Conservation (phyloP, 2,329 filamentous ascomycete genomes). For the Chrysoporthe cubensis region DNA sequence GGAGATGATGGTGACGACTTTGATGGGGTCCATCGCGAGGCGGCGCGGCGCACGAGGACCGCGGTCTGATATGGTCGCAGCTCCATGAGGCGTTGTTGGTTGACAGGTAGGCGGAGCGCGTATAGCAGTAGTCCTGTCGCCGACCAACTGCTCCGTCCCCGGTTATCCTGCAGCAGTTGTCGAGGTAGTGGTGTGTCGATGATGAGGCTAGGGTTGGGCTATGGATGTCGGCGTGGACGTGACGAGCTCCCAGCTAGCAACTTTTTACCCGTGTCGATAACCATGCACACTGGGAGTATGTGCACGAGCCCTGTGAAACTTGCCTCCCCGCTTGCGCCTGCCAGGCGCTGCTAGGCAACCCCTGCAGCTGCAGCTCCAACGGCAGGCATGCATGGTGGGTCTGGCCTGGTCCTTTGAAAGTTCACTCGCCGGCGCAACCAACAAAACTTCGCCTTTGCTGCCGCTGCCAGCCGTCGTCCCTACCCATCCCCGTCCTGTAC, state of each 20-base stretch:
- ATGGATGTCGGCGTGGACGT: background rate
- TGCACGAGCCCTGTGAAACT: background rate
- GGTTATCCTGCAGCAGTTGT: background rate
- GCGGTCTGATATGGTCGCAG: constrained; percentile 23
- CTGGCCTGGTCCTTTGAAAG: background rate
- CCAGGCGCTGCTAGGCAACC: background rate
- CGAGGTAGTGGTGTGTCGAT: constrained; percentile 9
- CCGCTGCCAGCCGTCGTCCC: background rate
- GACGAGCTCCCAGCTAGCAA: background rate
- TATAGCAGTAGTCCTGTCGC: background rate
- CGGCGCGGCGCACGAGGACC: constrained; percentile 24
- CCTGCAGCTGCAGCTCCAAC: background rate
- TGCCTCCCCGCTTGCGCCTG: background rate
- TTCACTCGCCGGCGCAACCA: background rate
- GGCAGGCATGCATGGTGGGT: background rate
- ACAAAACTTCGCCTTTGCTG: background rate
- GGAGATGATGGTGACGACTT: background rate
- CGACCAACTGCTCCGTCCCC: background rate
- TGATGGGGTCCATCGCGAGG: constrained; percentile 18
- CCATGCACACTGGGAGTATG: background rate
- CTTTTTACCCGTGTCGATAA: constrained; percentile 14
- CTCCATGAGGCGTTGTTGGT: constrained; percentile 17
- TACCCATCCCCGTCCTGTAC: background rate
- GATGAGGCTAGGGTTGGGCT: background rate
- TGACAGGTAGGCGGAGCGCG: background rate